Evolutionary conservation across 345 rosid species (phyloP).

Genomic region (Noccaea bulbosa): DNA sequence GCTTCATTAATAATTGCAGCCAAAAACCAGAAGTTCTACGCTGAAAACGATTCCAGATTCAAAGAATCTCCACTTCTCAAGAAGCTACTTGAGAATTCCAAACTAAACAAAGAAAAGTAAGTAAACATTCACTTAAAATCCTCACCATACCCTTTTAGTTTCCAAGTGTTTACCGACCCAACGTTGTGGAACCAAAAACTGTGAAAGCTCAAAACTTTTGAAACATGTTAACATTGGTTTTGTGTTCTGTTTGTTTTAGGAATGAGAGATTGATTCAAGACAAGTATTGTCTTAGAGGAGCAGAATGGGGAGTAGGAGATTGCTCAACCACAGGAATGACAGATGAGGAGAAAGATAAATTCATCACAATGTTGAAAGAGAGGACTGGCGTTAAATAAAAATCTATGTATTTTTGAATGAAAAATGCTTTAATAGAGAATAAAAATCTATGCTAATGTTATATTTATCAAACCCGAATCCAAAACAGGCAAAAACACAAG

Average conservation of each 20-base stretch:
- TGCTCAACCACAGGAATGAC: conserved; percentile 88
- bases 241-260: conserved; percentile 45
- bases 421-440: conserved; percentile 14
- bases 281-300: conserved; percentile 89
- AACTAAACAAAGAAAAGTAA: conserved; percentile 83
- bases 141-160: background rate
- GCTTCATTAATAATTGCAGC: conserved; percentile 52
- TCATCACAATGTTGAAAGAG: conserved; percentile 80
- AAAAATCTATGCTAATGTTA: conserved; percentile 32
- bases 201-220: conserved; percentile 12
- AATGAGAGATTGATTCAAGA: conserved; percentile 64
- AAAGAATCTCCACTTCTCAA: conserved; percentile 81
- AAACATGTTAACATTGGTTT: conserved; percentile 4
- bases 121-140: background rate
- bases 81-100: conserved; percentile 77
- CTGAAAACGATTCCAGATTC: conserved; percentile 78
- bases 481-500: conserved; percentile 9
- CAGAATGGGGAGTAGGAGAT: conserved; percentile 98
- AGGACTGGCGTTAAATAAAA: conserved; percentile 54
- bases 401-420: conserved; percentile 4
- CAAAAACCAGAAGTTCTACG: conserved; percentile 90
- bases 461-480: conserved; percentile 36
- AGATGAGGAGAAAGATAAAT: conserved; percentile 67
- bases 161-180: background rate
- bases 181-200: background rate